Base-by-base conservation (phyloP, 495 filamentous ascomycete species). In the Trichoderma gamsii region DNA sequence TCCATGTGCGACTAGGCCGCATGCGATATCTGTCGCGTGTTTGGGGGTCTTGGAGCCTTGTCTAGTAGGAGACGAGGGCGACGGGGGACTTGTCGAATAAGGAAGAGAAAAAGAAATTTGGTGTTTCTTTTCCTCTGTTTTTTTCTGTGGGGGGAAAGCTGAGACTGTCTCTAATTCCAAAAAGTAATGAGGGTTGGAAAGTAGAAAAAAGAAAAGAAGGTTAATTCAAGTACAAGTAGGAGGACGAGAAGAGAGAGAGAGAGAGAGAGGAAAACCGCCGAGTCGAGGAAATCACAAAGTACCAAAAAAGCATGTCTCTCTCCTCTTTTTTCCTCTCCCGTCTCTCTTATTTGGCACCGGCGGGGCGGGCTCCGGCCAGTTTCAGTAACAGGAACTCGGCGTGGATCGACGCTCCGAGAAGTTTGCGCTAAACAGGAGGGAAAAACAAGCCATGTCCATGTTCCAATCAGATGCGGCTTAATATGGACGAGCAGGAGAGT, bases 11-110 rank as follows among this genome's bases (percentile, higher is more conserved):
- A 13, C 56, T 61, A 61, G 56, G 27, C 56, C 56, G 56, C 56
- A 61, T 61, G 15, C 56, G 56, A 61, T 21, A 21, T 15, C n/a
- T 61, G 56, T 61, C 56, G 56, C 56, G 56, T 61, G 56, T 25
- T 56, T 56, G 51, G 35, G 35, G 35, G 35, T 25, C n/a, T 56
- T 16, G 51, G 5, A 11, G n/a, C 16, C n/a, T 56, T 56, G 18
- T 21, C 16, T 11, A 16, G n/a, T 1, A 12, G 4, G 51, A 56
- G 51, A 11, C 21, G 21, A 25, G n/a, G 51, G n/a, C 51, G 21
- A 23, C 21, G 18, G n/a, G n/a, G 51, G 21, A 1, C 4, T n/a
- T 16, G 51, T 5, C 8, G 4, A 56, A 25, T 1, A 56, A 56
- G n/a, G n/a, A 23, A 56, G n/a, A 25, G 51, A 56, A 38, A 38